Evolutionary conservation across 1,284 basidiomycete species (phyloP).

Genomic region (Cutaneotrichosporon dermatis): DNA sequence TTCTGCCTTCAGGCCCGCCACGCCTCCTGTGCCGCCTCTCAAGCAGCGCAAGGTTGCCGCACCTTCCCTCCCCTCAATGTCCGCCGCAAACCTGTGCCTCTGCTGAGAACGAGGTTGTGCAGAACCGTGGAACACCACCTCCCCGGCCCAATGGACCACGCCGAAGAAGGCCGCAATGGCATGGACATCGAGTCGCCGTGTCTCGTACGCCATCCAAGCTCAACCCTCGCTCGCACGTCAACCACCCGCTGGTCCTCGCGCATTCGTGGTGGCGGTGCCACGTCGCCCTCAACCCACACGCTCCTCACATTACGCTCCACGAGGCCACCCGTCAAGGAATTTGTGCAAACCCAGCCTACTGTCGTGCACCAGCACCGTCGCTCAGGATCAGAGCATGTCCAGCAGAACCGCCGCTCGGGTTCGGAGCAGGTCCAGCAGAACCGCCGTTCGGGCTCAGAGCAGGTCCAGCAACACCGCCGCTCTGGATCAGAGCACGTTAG

Average conservation of each 20-base stretch:
- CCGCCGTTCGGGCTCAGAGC: too few relatives aligned
- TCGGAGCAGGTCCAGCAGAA: too few relatives aligned
- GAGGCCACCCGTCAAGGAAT: constrained; percentile 48
- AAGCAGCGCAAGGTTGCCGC: constrained; percentile 11
- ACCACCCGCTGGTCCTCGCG: constrained; percentile 33
- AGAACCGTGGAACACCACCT: constrained; percentile 27
- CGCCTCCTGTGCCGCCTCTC: constrained; percentile 3
- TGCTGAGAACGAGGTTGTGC: constrained; percentile 41
- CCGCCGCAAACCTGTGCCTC: constrained; percentile 25
- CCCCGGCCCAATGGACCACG: constrained; percentile 44
- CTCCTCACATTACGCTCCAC: constrained; percentile 49
- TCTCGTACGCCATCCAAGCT: constrained; percentile 26
- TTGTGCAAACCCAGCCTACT: background rate
- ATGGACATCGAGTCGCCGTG: constrained; percentile 23
- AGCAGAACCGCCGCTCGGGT: background rate
- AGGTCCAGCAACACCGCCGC: background rate
- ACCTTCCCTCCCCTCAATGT: constrained; percentile 14
- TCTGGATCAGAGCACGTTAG: background rate
- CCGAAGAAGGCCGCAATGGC: constrained; percentile 44
- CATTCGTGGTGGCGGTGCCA: background rate
- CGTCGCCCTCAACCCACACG: constrained; percentile 21
- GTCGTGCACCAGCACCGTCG: background rate
- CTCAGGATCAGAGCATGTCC: background rate
- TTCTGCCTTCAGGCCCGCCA: constrained; percentile 12
- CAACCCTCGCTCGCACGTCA: constrained; percentile 16